Base-by-base conservation (phyloP, 192 early-diverging fungal species). In the Rhizoclosmatium sp. region DNA sequence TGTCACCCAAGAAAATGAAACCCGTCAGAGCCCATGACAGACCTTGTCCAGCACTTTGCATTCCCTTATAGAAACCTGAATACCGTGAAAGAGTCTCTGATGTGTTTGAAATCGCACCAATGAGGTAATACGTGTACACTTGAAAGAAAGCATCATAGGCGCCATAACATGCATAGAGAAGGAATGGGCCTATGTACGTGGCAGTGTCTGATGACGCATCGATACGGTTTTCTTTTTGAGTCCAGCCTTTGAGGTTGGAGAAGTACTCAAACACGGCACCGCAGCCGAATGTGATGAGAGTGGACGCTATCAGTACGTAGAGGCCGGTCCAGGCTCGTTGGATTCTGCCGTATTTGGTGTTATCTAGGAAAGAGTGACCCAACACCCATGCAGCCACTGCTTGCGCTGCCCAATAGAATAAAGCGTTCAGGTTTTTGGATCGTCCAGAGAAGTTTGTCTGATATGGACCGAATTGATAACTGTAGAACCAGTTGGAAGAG, bases 51-150 rank as follows among this genome's bases (percentile, higher is more conserved):
- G 90, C 87, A 74, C 90, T 92, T 87, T 96, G 95, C 68, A 95
- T 92, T 65, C 92, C 92, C 89, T 96, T 96, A 91, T 96, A 96
- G 87, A 93, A 95, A 2, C 94, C 95, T 62, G 89, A 87, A 54
- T 61, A 80, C 16, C 69, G 47, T 9, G 78, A 79, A 19, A 71
- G 45, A 2, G 70, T 71, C 40, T 89, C 88, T 75, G 88, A 87
- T 82, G 95, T 92, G 82, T 95, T 95, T 9, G 93, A 91, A 74
- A 95, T 82, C 48, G 94, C 88, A 14, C 94, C 95, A 80, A 96
- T 91, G 41, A 96, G 75, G 94, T 94, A 96, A 89, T 96, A 95
- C 1, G 85, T 82, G 47, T 87, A 90, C 72, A 87, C 88, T 86
- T 96, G 95, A 85, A 91, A 95, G 67, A 94, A 87, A 44, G 95